A percentile compares a stretch with the other conserved stretches of the same genome.
Conservation (phyloP, 2,329 filamentous ascomycete species). For the Xylaria sp. region DNA sequence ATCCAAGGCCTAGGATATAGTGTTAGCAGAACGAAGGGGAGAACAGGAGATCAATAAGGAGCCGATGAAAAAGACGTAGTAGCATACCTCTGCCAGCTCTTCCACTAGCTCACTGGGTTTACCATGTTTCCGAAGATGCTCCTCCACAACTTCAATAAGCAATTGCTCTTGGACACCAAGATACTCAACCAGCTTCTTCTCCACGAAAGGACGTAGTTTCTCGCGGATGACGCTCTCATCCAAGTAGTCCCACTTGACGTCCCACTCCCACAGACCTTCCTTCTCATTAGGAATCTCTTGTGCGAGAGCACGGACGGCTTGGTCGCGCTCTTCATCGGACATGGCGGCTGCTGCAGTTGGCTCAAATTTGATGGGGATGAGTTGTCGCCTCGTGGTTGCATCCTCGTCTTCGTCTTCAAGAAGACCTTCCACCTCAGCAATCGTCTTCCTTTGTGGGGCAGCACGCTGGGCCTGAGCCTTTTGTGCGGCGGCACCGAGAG, state of each 20-base stretch:
- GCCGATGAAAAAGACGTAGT: neutral
- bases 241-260: conserved; percentile 91
- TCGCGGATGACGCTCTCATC: conserved; percentile 83
- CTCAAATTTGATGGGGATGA: conserved; percentile 86
- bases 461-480: conserved; percentile 69
- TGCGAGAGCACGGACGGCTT: conserved; percentile 83
- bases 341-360: conserved; percentile 74
- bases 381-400: conserved; percentile 74
- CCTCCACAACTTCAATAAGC: conserved; percentile 90
- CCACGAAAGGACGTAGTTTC: conserved; percentile 92
- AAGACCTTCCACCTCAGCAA: conserved; percentile 93
- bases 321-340: conserved; percentile 86
- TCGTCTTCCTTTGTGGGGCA: conserved; percentile 75
- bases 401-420: conserved; percentile 95
- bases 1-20: conserved; percentile 75
- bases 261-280: conserved; percentile 89
- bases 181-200: conserved; percentile 98
- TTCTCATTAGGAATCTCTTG: conserved; percentile 90
- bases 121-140: conserved; percentile 80
- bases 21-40: conserved; percentile 45
- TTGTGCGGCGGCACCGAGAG: conserved; percentile 87
- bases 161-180: conserved; percentile 96
- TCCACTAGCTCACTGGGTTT: conserved; percentile 84
- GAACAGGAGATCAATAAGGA: neutral
- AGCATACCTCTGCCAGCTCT: conserved; percentile 82